phyloP scores from a whole-genome alignment of 495 filamentous ascomycete genomes.

The Talaromyces proteolyticus region DNA sequence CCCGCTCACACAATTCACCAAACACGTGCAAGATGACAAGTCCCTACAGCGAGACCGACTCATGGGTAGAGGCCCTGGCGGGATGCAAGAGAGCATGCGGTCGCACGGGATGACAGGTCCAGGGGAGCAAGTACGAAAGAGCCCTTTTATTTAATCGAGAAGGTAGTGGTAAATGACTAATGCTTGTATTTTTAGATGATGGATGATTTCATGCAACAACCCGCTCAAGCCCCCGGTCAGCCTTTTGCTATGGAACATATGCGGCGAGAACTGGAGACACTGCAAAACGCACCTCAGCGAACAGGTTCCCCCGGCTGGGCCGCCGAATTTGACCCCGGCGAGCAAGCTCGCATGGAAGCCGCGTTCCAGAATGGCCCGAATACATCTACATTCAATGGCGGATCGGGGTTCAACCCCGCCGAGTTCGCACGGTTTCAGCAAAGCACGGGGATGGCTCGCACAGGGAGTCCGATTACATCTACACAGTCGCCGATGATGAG shows the following conservation, averaged over 20 bases:
- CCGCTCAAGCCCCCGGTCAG: conserved; percentile 36
- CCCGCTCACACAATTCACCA: conserved; percentile 92
- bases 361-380: conserved; percentile 59
- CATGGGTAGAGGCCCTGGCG: conserved; percentile 60
- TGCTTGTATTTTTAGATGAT: conserved; percentile 58
- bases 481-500: conserved; percentile 40
- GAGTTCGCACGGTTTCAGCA: conserved; percentile 85
- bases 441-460: conserved; percentile 41
- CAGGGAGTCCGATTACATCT: conserved; percentile 46
- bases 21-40: conserved; percentile 92
- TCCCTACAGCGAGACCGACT: conserved; percentile 86
- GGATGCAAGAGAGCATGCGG: conserved; percentile 60
- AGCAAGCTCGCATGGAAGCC: conserved; percentile 74
- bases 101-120: conserved; percentile 52
- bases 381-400: conserved; percentile 37
- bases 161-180: not conserved
- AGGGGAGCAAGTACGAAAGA: conserved; percentile 58
- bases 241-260: conserved; percentile 69
- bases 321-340: conserved; percentile 59
- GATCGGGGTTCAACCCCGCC: conserved; percentile 64
- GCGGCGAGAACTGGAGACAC: conserved; percentile 56
- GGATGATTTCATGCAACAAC: conserved; percentile 84
- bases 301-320: conserved; percentile 61
- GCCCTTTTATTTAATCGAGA: conserved; percentile 5
- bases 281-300: conserved; percentile 50